Evolutionary conservation across 305 asterid species (phyloP).

Genomic region (Ilex paraguariensis): DNA sequence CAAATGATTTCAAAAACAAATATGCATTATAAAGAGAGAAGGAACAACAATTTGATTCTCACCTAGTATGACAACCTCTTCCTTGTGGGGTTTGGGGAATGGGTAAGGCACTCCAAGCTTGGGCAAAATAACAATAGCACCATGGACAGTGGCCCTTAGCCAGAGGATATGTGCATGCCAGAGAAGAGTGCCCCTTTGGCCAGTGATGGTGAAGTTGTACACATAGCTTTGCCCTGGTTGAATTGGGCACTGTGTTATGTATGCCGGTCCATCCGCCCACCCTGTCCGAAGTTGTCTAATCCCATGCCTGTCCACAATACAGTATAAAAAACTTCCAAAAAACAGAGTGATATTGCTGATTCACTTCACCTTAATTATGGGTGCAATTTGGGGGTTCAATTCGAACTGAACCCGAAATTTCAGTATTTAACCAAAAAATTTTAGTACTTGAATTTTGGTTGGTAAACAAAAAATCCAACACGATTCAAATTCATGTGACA

Average conservation of each 20-base stretch:
- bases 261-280: slow-evolving; percentile 90
- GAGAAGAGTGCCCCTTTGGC: slow-evolving; percentile 70
- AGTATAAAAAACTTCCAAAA: neutral
- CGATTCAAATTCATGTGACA: too few relatives aligned
- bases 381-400: too few relatives aligned
- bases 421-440: neutral
- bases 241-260: slow-evolving; percentile 73
- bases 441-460: too few relatives aligned
- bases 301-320: slow-evolving; percentile 53
- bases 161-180: slow-evolving; percentile 85
- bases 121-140: slow-evolving; percentile 59
- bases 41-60: neutral
- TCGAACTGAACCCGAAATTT: neutral
- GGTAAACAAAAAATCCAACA: too few relatives aligned
- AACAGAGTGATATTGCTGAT: too few relatives aligned
- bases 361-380: too few relatives aligned
- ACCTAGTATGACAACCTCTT: slow-evolving; percentile 50
- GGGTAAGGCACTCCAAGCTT: slow-evolving; percentile 46
- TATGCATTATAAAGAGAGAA: neutral
- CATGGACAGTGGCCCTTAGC: slow-evolving; percentile 79
- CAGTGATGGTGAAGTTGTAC: slow-evolving; percentile 55
- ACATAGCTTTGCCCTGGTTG: slow-evolving; percentile 47
- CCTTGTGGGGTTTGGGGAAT: slow-evolving; percentile 51
- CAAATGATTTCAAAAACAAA: too few relatives aligned
- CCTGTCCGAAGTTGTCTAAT: slow-evolving; percentile 54